Conservation (phyloP, 768 basidiomycete genomes). For the Lactarius indigo region DNA sequence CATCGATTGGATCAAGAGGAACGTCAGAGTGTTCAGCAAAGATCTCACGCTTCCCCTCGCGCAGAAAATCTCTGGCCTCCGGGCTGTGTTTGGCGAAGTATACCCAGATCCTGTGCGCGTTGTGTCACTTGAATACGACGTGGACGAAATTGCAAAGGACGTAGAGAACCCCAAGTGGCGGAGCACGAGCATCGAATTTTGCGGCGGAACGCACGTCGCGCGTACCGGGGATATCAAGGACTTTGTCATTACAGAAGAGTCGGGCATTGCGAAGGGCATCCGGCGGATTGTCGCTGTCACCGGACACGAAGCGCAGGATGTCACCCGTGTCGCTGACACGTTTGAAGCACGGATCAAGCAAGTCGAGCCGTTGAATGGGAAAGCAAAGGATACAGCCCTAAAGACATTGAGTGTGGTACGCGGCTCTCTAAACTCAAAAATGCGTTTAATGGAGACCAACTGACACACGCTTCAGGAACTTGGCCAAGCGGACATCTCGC, state of each 20-base stretch:
- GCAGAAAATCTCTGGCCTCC: constrained; percentile 84
- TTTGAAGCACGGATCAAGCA: constrained; percentile 60
- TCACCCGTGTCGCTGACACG: constrained; percentile 60
- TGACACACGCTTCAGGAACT: constrained; percentile 58
- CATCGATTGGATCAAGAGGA: constrained; percentile 85
- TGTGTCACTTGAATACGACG: constrained; percentile 82
- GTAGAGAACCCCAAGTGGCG: constrained; percentile 90
- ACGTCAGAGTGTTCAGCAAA: constrained; percentile 85
- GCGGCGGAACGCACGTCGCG: constrained; percentile 98
- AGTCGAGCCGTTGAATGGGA: constrained; percentile 59
- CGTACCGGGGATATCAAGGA: constrained; percentile 97
- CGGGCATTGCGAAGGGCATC: constrained; percentile 97
- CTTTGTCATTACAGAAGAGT: constrained; percentile 92
- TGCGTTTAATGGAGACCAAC: not conserved
- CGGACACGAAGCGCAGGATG: constrained; percentile 87
- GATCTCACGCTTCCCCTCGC: constrained; percentile 77
- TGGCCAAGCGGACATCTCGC: constrained; percentile 83
- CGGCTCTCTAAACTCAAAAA: constrained; percentile 16
- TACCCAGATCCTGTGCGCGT: constrained; percentile 98
- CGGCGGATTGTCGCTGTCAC: constrained; percentile 93
- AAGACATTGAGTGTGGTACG: constrained; percentile 77
- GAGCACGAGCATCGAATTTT: constrained; percentile 91
- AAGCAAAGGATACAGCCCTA: constrained; percentile 82
- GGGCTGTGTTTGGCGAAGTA: constrained; percentile 96
- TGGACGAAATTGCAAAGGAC: constrained; percentile 83